These are phyloP conservation scores for Dorcoceras hygrometricum DNA, from an alignment of 257 asterid genomes.

Conservation along the genomic window DNA sequence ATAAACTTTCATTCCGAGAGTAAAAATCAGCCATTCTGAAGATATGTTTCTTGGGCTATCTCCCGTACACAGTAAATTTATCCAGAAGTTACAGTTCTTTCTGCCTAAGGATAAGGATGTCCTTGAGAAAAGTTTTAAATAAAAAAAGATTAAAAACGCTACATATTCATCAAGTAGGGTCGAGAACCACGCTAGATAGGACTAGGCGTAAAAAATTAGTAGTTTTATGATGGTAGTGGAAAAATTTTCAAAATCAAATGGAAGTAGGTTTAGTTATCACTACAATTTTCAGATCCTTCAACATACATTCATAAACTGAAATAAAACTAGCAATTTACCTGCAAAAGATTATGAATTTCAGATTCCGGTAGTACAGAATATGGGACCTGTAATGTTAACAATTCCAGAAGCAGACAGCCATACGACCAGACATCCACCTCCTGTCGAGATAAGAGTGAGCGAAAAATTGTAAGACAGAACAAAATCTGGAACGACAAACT, in stretches of 20 bases:
- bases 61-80: too few species aligned
- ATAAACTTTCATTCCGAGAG: too few species aligned
- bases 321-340: constrained; percentile 19
- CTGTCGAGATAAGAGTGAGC: constrained; percentile 30
- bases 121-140: not conserved
- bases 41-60: too few species aligned
- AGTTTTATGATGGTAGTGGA: not conserved
- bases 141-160: not conserved
- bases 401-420: constrained; percentile 80
- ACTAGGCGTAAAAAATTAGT: not conserved
- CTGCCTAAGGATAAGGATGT: not conserved
- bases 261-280: not conserved
- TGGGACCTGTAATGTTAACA: constrained; percentile 71
- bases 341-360: constrained; percentile 20
- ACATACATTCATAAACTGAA: not conserved
- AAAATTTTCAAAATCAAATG: not conserved
- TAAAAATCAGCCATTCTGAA: too few species aligned
- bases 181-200: not conserved
- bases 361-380: constrained; percentile 38
- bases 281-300: not conserved
- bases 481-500: not conserved
- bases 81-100: too few species aligned
- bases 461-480: constrained; percentile 17
- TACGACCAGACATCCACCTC: constrained; percentile 94
- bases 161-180: not conserved